Evolutionary conservation across 176 grass and related monocot genomes (phyloP), one percentile per base, ranked within the genome.

Genomic region (Oryza meyeriana): DNA sequence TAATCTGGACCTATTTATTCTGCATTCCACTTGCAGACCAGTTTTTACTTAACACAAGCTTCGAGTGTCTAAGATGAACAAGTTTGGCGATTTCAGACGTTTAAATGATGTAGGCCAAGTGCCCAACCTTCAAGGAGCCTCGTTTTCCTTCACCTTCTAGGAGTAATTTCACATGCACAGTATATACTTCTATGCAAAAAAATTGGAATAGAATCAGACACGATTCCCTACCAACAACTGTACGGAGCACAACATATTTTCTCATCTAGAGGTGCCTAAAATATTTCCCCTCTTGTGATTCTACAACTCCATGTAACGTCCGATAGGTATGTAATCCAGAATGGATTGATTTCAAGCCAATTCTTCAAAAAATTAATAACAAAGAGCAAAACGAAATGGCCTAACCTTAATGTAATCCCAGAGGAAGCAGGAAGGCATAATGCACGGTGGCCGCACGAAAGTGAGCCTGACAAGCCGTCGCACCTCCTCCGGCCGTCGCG

Each of bases 361-460:
- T 78, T 73, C 28, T 33, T 80, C 20, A 39, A 75, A 55, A 61
- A 78, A 52, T 55, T 20, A 29, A 61, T 35, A 13, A 1, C n/a
- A 45, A 69, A 63, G 71, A 84, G 9, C 45, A 30, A 77, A 63
- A 69, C 1, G 39, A 62, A 48, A 27, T 9, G 1, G 57, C 0
- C 36, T 9, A 63, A 98, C 95, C 90, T 91, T 79, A 55, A 98
- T 98, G 66, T 98, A 98, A 74, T 98, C 95, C 64, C 86, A 85
- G n/a, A 98, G 87, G 84, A 91, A 95, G 82, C 93, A 95, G 1
- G 96, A 85, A 8, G 96, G 96, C 93, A 98, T 91, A 79, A 98
- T 69, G 79, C 34, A 65, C 1, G 89, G 96, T 34, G 93, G 96
- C 10, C 66, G 74, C 64, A 88, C 86, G 45, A 98, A 98, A 4